Base-by-base conservation (phyloP, 352 stramenopile species). In the Pythium oligandrum region DNA sequence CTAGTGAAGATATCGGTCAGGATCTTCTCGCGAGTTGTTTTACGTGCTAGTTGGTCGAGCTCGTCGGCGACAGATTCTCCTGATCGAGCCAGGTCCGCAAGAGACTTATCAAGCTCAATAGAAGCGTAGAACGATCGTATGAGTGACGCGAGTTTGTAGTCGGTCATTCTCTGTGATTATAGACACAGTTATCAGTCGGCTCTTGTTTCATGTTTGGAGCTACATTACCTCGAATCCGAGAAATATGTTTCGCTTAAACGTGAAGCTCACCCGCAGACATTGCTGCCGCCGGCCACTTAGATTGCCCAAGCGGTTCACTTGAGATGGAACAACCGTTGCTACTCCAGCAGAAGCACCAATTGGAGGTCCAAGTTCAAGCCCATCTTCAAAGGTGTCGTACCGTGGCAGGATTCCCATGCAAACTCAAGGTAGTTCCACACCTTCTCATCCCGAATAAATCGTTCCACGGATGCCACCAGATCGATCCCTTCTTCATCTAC, bases 401-500 rank as follows among this genome's bases (percentile, higher is more conserved):
- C 73, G 71, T 72, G 69, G 34, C 68, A 81, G 5, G 65, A 65
- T 32, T 45, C 51, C 50, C 69, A 69, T 9, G 78, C 45, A 17
- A 64, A 75, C 4, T 63, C 51, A 9, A 83, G 52, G 35, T 68
- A 51, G 9, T 50, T 44, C 57, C 68, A 68, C 1, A 88, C 58
- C 26, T 57, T 47, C 10, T 75, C 59, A 40, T 88, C 68, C 2
- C 55, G 35, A 4, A 88, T 42, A 35, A 67, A 69, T 5, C 61
- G 57, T 43, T 83, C 77, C 4, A 81, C 47, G 31, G 68, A 60
- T 1, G 64, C 78, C 31, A 69, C 66, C 8, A 88, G 46, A n/a
- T 83, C 68, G 34, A 79, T 75, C 11, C 61, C 66, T 63, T 75
- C 66, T 51, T 88, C 74, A 46, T 83, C 73, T 83, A 75, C 72